Conservation (phyloP, 345 rosid species). For the Melaleuca alternifolia region DNA sequence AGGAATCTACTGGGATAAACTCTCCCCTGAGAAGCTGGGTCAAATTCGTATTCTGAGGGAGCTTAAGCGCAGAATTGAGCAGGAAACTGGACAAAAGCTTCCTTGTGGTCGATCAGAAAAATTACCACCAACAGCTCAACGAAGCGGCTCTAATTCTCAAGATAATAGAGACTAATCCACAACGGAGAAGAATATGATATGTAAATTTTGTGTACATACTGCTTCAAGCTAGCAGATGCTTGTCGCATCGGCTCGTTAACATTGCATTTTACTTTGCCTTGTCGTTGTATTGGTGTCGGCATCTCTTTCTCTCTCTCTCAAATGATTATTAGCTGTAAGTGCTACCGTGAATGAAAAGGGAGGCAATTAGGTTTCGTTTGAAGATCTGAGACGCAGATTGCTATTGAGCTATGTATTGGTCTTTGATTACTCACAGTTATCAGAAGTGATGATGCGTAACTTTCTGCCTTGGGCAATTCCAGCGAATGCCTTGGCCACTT, state of each 20-base stretch:
- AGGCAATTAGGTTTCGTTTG: not conserved
- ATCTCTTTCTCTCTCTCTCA: not conserved
- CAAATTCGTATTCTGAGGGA: constrained; percentile 74
- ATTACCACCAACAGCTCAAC: constrained; percentile 58
- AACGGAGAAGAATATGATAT: not conserved
- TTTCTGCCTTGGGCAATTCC: not conserved
- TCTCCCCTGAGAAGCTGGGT: constrained; percentile 72
- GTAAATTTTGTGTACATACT: not conserved
- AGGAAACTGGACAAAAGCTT: constrained; percentile 57
- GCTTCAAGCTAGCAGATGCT: not conserved
- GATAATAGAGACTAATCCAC: not conserved
- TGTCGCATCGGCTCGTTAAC: not conserved
- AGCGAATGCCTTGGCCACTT: not conserved
- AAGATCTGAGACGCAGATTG: not conserved
- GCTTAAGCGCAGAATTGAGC: constrained; percentile 51
- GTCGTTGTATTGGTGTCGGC: not conserved
- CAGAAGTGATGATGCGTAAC: not conserved
- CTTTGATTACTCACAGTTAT: not conserved
- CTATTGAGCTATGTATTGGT: not conserved
- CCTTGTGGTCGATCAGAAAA: constrained; percentile 66
- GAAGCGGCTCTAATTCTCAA: constrained; percentile 4
- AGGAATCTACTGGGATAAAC: constrained; percentile 83
- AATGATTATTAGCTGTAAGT: not conserved
- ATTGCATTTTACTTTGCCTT: not conserved
- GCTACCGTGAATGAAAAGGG: not conserved